These are phyloP conservation scores for Penicillium verrucosum DNA, from an alignment of 2,329 filamentous ascomycete species.

Conservation along the genomic window DNA sequence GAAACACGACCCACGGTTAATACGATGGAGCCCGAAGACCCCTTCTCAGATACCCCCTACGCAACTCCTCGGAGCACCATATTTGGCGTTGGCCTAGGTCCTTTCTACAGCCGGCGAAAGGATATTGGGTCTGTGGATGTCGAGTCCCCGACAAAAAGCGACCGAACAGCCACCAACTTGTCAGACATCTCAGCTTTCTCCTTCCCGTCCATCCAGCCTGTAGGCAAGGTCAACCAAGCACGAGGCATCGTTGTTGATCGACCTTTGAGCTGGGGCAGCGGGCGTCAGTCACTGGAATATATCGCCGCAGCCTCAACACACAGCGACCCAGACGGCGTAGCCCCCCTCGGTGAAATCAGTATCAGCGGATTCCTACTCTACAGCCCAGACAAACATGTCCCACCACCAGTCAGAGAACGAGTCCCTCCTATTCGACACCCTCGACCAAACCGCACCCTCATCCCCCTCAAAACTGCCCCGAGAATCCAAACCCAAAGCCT, in stretches of 20 bases:
- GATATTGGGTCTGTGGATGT: conserved; percentile 13
- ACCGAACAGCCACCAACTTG: conserved; percentile 55
- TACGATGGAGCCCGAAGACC: conserved; percentile 22
- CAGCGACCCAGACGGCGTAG: conserved; percentile 25
- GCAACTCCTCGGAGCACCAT: conserved; percentile 27
- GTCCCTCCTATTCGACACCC: conserved; percentile 47
- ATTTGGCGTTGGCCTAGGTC: conserved; percentile 22
- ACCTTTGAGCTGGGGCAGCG: conserved; percentile 25
- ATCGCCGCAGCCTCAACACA: conserved; percentile 19
- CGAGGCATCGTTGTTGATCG: conserved; percentile 19
- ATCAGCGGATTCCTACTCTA: conserved; percentile 51
- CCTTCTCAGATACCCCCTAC: conserved; percentile 27
- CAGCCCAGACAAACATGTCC: conserved; percentile 49
- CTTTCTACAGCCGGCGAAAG: conserved; percentile 23
- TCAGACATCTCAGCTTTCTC: conserved; percentile 53
- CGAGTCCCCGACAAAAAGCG: conserved; percentile 50
- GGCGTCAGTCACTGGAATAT: conserved; percentile 27
- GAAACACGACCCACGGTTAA: background rate
- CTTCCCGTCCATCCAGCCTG: conserved; percentile 32
- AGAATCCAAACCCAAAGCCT: conserved; percentile 49
- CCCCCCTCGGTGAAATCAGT: conserved; percentile 36
- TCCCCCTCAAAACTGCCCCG: conserved; percentile 27
- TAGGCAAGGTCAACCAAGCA: conserved; percentile 18
- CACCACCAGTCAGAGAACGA: conserved; percentile 53
- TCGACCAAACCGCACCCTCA: conserved; percentile 26